phyloP scores from a whole-genome alignment of 78 protist genomes.

The Dictyostelium brefeldianum region DNA sequence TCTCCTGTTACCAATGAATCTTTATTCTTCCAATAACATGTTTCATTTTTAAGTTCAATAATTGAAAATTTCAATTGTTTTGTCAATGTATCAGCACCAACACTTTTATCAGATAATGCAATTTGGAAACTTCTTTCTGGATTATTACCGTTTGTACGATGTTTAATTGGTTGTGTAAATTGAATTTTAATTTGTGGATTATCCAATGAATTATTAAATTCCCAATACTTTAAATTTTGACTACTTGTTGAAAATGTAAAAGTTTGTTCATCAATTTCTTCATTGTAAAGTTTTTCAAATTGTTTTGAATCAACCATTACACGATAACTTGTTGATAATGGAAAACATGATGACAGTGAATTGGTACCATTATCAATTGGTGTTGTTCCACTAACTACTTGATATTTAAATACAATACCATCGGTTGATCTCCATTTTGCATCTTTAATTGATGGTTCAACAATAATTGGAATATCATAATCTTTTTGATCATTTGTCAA shows the following conservation, averaged over 20 bases:
- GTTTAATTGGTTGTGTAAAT: conserved; percentile 11
- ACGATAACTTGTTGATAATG: conserved; percentile 1
- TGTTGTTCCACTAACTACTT: background rate
- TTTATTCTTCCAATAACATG: background rate
- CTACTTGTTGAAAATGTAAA: background rate
- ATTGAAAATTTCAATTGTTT: too few species aligned
- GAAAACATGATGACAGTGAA: background rate
- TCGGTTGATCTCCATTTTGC: conserved; percentile 32
- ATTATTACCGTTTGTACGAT: too few species aligned
- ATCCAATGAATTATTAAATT: background rate
- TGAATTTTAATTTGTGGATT: conserved; percentile 19
- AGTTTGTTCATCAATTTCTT: background rate
- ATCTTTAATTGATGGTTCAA: background rate
- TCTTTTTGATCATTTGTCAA: background rate
- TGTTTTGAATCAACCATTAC: background rate
- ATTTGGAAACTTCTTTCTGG: too few species aligned
- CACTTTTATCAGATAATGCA: too few species aligned
- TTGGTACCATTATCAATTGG: too few species aligned
- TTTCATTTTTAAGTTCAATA: background rate
- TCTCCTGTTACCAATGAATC: too few species aligned
- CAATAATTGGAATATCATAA: conserved; percentile 18
- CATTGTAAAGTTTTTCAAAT: conserved; percentile 8
- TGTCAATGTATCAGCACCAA: too few species aligned
- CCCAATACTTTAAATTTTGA: background rate
- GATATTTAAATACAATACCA: conserved; percentile 26